These are phyloP conservation scores for Nakaseomyces delphensis DNA, from an alignment of 1,139 yeast genomes.

Conservation along the genomic window DNA sequence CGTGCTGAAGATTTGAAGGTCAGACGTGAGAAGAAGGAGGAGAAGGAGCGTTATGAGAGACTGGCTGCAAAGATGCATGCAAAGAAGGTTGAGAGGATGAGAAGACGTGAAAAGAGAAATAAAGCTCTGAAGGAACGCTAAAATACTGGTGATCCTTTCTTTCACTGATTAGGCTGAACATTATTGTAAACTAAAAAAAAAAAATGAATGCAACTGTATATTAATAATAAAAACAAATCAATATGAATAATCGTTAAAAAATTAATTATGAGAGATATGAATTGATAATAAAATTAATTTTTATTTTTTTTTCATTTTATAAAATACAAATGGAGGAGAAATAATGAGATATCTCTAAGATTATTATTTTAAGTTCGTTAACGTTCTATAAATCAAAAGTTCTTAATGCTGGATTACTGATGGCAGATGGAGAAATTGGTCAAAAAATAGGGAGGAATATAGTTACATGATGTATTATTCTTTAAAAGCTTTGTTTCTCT, in stretches of 20 bases:
- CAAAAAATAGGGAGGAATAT: too few species aligned
- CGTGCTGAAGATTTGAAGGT: slow-evolving; percentile 50
- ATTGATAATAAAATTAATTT: too few species aligned
- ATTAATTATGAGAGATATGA: slow-evolving; percentile 2
- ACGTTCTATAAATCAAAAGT: too few species aligned
- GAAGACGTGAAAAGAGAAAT: slow-evolving; percentile 75
- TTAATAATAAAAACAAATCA: background rate
- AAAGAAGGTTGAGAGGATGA: slow-evolving; percentile 68
- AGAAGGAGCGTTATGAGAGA: slow-evolving; percentile 63
- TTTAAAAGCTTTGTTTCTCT: too few species aligned
- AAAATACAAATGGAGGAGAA: too few species aligned
- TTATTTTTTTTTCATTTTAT: too few species aligned
- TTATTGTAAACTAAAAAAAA: background rate
- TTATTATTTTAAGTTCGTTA: too few species aligned
- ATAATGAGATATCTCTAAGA: too few species aligned
- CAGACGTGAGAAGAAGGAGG: slow-evolving; percentile 61
- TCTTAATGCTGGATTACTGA: too few species aligned
- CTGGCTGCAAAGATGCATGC: slow-evolving; percentile 69
- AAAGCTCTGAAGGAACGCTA: slow-evolving; percentile 64
- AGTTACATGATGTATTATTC: background rate
- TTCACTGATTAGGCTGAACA: too few species aligned
- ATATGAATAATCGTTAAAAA: background rate
- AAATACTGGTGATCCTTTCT: slow-evolving; percentile 4
- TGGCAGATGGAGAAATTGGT: too few species aligned
- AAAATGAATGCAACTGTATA: background rate